Evolutionary conservation across 129 eudicot genomes (phyloP).

Genomic region (Centrapalus pauciflorus): DNA sequence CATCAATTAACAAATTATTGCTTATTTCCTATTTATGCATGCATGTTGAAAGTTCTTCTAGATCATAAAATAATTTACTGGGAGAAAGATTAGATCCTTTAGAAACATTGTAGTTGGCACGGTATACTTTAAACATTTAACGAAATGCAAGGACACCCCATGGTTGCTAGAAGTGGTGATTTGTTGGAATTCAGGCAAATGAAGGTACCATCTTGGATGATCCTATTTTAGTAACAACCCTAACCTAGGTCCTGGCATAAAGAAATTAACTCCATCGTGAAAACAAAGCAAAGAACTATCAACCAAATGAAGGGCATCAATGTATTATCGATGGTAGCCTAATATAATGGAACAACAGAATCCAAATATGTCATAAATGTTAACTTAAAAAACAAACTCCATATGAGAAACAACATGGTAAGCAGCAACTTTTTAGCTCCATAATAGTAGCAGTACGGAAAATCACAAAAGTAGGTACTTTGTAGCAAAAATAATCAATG

Average conservation of each 20-base stretch:
- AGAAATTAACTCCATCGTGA: background rate
- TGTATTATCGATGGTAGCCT: background rate
- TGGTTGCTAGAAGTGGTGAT: background rate
- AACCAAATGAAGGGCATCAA: constrained; percentile 4
- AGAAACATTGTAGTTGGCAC: background rate
- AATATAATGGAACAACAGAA: background rate
- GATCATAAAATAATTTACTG: background rate
- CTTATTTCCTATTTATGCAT: background rate
- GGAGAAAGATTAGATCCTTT: background rate
- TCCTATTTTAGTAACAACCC: background rate
- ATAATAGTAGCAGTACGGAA: too few relatives aligned
- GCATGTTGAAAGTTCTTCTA: background rate
- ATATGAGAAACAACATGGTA: background rate
- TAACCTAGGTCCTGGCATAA: background rate
- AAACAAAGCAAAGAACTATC: background rate
- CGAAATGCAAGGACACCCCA: background rate
- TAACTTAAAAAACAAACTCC: background rate
- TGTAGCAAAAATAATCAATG: background rate
- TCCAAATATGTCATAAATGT: background rate
- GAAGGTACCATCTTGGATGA: background rate
- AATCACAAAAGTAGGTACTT: too few relatives aligned
- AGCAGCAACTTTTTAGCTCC: background rate
- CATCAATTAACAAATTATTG: background rate
- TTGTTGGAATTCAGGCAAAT: background rate
- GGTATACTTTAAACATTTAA: background rate